These are phyloP conservation scores for Bryoerythrophyllum caledonicum DNA, from an alignment of 225 moss, liverwort and hornwort genomes.

Conservation along the genomic window DNA sequence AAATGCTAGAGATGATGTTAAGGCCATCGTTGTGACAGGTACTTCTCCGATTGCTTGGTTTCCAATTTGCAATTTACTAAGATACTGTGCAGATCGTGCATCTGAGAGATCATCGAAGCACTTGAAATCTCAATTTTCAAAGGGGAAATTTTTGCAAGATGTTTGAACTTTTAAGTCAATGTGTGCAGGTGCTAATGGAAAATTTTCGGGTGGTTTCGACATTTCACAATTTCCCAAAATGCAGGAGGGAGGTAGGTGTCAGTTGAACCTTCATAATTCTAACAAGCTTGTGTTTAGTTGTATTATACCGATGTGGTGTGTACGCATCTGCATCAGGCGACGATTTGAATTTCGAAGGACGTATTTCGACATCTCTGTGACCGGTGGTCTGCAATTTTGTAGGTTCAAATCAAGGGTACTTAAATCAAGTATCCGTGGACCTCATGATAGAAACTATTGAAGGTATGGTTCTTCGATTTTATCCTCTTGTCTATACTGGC, in stretches of 20 bases:
- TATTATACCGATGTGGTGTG: neutral
- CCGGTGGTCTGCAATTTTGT: slow-evolving; percentile 28
- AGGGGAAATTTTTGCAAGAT: neutral
- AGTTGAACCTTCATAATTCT: neutral
- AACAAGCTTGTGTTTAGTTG: neutral
- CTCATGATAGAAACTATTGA: slow-evolving; percentile 89
- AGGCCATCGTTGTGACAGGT: slow-evolving; percentile 96
- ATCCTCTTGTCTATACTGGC: neutral
- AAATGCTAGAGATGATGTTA: slow-evolving; percentile 70
- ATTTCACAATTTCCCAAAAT: slow-evolving; percentile 71
- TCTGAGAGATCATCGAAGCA: neutral
- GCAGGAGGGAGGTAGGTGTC: slow-evolving; percentile 61
- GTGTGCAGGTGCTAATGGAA: slow-evolving; percentile 73
- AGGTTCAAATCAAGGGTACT: slow-evolving; percentile 45
- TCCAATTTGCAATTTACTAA: slow-evolving; percentile 5
- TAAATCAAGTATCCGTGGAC: slow-evolving; percentile 67
- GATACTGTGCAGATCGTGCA: neutral
- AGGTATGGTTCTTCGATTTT: slow-evolving; percentile 45
- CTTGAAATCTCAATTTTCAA: slow-evolving; percentile 5
- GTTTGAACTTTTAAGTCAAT: slow-evolving; percentile 9
- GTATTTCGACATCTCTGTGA: slow-evolving; percentile 5
- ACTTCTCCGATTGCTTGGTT: slow-evolving; percentile 18
- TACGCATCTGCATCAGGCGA: neutral
- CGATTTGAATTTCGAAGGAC: slow-evolving; percentile 13
- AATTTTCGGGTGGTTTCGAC: slow-evolving; percentile 97